Evolutionary conservation across 768 basidiomycete species (phyloP).

Genomic region (Boletales sp.): DNA sequence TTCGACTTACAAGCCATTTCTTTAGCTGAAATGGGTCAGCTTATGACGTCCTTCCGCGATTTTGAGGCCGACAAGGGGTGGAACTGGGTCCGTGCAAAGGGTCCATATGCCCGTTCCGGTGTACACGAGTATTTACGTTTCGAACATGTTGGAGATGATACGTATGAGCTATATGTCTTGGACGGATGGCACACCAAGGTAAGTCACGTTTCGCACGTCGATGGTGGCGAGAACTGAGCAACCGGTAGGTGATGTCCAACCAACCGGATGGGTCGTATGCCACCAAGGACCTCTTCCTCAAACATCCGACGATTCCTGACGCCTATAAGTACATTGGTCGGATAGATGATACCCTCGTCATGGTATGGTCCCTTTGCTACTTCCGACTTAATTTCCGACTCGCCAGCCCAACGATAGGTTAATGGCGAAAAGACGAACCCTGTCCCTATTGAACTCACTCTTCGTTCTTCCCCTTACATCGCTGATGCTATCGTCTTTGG

Average conservation of each 20-base stretch:
- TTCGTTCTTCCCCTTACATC: conserved; percentile 46
- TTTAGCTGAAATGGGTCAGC: conserved; percentile 32
- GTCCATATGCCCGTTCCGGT: conserved; percentile 13
- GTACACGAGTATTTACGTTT: conserved; percentile 38
- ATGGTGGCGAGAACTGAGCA: neutral
- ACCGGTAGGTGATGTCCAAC: conserved; percentile 33
- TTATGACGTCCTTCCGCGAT: conserved; percentile 48
- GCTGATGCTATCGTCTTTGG: conserved; percentile 55
- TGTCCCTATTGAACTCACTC: conserved; percentile 49
- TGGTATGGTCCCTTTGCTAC: conserved; percentile 10
- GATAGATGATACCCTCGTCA: conserved; percentile 52
- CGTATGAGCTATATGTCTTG: conserved; percentile 46
- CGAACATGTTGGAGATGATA: conserved; percentile 38
- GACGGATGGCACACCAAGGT: conserved; percentile 53
- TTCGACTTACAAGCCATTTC: no score
- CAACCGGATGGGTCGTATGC: conserved; percentile 52
- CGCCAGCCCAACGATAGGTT: conserved; percentile 13
- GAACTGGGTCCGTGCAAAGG: conserved; percentile 46
- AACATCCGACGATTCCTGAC: conserved; percentile 40
- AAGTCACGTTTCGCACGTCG: neutral
- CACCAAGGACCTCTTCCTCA: conserved; percentile 52
- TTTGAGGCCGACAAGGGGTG: conserved; percentile 50
- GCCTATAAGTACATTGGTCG: conserved; percentile 50
- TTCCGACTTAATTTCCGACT: no score
- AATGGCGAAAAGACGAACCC: conserved; percentile 57